A percentile compares a stretch with the other conserved stretches of the same genome.
Conservation (phyloP, 2,329 filamentous ascomycete genomes). For the Madurella fahalii region DNA sequence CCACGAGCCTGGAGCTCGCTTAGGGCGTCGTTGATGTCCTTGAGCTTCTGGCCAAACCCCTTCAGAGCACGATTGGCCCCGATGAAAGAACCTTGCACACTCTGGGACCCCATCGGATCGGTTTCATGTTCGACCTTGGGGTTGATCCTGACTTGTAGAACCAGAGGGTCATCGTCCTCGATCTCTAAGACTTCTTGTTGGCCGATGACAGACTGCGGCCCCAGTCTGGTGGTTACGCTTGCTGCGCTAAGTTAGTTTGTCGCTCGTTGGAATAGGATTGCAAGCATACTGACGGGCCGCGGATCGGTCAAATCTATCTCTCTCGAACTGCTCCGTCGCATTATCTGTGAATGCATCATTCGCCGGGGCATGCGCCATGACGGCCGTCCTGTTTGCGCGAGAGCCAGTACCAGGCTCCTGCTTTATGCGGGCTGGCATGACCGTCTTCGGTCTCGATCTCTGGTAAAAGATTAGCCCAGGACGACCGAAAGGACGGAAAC, state of each 20-base stretch:
- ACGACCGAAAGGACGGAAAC: too few relatives aligned
- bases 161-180: conserved; percentile 23
- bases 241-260: conserved; percentile 22
- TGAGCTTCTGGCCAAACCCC: conserved; percentile 59
- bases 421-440: conserved; percentile 3
- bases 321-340: conserved; percentile 7
- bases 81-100: conserved; percentile 29
- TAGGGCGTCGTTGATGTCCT: conserved; percentile 61
- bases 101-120: conserved; percentile 9
- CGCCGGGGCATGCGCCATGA: background rate
- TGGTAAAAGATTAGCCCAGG: too few relatives aligned
- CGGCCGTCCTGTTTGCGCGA: background rate
- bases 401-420: conserved; percentile 9
- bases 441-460: too few relatives aligned
- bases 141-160: conserved; percentile 28
- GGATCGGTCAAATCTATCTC: conserved; percentile 18
- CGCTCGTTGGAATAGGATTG: background rate
- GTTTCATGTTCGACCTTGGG: conserved; percentile 8
- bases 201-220: background rate
- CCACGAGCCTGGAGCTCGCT: conserved; percentile 67
- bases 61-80: conserved; percentile 38
- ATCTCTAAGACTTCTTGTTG: conserved; percentile 11
- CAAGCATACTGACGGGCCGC: conserved; percentile 21
- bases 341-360: conserved; percentile 4
- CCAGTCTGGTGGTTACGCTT: conserved; percentile 27